Conservation (phyloP, 441 rosid genomes). For the Populus hybrid region DNA sequence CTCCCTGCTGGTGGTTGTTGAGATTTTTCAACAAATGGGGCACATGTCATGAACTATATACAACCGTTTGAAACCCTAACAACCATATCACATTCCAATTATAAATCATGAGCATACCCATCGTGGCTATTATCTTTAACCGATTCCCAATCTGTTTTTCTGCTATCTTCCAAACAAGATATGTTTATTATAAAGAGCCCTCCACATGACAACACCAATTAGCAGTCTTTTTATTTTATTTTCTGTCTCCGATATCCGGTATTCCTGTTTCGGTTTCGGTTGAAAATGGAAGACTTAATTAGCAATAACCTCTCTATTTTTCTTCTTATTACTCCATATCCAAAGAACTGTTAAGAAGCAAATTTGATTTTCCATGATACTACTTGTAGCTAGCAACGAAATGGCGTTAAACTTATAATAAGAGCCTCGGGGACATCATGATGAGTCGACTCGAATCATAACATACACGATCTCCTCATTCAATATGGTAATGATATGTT, state of each 20-base stretch:
- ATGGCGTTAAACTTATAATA: no score
- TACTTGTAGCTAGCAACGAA: not conserved
- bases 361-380: not conserved
- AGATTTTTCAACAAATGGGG: constrained; percentile 24
- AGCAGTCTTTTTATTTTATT: not conserved
- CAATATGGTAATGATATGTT: not conserved
- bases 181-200: not conserved
- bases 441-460: not conserved
- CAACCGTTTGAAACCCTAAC: constrained; percentile 14
- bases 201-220: not conserved
- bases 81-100: not conserved
- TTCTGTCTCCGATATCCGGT: not conserved
- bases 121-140: constrained; percentile 3
- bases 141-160: not conserved
- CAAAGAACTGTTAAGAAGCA: not conserved
- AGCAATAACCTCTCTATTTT: not conserved
- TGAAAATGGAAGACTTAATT: not conserved
- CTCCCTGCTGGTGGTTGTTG: constrained; percentile 28
- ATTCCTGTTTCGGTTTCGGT: not conserved
- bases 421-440: not conserved
- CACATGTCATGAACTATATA: constrained; percentile 23
- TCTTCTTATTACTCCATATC: not conserved
- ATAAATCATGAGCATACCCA: constrained; percentile 5
- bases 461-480: not conserved
- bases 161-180: not conserved